Percentiles rank a stretch among this genome's conserved stretches.
Evolutionary conservation across 2,329 filamentous ascomycete species (phyloP).

Genomic region (Penicillium crustosum): DNA sequence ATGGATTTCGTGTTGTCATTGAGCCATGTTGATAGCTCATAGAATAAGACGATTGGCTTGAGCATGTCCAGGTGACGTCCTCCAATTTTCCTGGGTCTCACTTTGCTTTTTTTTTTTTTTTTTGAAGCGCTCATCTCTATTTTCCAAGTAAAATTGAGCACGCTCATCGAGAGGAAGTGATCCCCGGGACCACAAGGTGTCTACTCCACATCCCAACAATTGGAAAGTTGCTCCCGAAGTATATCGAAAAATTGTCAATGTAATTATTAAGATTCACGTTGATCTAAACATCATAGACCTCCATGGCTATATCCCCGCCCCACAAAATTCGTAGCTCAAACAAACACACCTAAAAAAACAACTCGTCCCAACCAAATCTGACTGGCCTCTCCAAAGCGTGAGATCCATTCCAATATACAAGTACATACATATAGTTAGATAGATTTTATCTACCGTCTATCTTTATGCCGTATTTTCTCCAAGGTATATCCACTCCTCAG

Average conservation of each 20-base stretch:
- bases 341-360: not conserved
- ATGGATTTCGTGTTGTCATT: not conserved
- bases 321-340: not conserved
- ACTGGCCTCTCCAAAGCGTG: not conserved
- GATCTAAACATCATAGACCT: not conserved
- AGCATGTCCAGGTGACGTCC: not conserved
- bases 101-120: not conserved
- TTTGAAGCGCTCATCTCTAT: not conserved
- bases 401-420: constrained; percentile 1
- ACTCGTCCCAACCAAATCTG: not conserved
- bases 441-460: constrained; percentile 18
- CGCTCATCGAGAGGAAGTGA: not conserved
- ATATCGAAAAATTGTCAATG: not conserved
- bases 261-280: not conserved
- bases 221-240: not conserved
- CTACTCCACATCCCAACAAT: not conserved
- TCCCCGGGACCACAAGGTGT: not conserved
- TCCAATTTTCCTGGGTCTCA: not conserved
- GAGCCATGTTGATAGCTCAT: not conserved
- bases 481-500: constrained; percentile 7
- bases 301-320: not conserved
- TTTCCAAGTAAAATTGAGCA: not conserved
- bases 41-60: not conserved
- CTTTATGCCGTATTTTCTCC: constrained; percentile 16
- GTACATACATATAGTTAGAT: not conserved